phyloP scores from a whole-genome alignment of 2,329 filamentous ascomycete genomes.

The Verticillium nonalfalfae region DNA sequence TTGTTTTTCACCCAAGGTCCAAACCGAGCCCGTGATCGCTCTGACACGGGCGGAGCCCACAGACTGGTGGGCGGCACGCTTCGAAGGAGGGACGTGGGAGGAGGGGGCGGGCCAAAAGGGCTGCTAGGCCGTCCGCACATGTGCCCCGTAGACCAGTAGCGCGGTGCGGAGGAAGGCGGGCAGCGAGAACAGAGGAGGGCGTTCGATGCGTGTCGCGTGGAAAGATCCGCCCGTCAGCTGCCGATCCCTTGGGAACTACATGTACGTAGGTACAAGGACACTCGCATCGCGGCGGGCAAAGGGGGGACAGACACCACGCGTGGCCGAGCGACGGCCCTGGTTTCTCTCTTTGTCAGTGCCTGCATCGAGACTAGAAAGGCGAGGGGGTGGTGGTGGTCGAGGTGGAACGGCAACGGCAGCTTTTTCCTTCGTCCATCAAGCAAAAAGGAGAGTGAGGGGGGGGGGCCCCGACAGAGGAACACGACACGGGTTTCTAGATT shows the following conservation, averaged over 20 bases:
- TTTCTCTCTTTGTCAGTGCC: not conserved
- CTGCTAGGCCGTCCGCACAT: too few relatives aligned
- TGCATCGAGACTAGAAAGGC: not conserved
- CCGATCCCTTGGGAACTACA: not conserved
- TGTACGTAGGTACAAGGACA: not conserved
- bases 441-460: too few relatives aligned
- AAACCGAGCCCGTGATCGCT: not conserved
- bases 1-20: not conserved
- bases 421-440: not conserved
- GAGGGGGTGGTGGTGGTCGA: not conserved
- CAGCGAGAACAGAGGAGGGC: not conserved
- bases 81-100: not conserved
- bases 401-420: not conserved
- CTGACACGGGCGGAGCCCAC: not conserved
- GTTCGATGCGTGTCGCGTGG: not conserved
- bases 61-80: not conserved
- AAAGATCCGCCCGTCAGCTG: not conserved
- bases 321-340: not conserved
- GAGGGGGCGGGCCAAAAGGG: not conserved
- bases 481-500: not conserved
- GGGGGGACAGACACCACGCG: not conserved
- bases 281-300: not conserved
- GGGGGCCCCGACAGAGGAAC: too few relatives aligned
- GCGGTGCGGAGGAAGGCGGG: not conserved
- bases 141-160: too few relatives aligned